Base-by-base conservation (phyloP, 1,139 yeast species). In the Pichia sp. region DNA sequence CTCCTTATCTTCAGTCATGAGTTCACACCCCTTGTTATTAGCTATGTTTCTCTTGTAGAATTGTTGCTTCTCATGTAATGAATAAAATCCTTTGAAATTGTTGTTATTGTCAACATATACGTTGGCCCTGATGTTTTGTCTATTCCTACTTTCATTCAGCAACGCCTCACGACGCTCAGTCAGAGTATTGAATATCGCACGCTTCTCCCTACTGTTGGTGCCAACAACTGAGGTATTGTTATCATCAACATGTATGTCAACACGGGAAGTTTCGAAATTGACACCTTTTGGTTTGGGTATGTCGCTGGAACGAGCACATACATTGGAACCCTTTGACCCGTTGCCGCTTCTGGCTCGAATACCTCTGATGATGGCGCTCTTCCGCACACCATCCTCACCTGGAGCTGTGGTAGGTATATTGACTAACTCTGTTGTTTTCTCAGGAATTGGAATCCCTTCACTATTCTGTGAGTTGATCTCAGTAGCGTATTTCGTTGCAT, bases 401-500 rank as follows among this genome's bases (percentile, higher is more conserved):
- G 56, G 54, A 1, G 61, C 73, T 36, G 71, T 69, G 3, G 85
- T 75, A 4, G 87, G 86, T 15, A 80, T 77, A 31, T 77, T 78
- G 2, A 79, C 83, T 17, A 73, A 65, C 52, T 78, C 86, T 42
- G 72, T 69, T 4, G 65, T 61, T 38, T 66, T 68, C 35, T 71
- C 77, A 0, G 86, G 85, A 17, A 76, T 55, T 6, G 83, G 83
- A 38, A 80, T 70, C 9, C 81, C 83, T 42, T 70, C 74, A 42
- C 78, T 67, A 44, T 74, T 73, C 26, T 73, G 66, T 0, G 85
- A 71, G 52, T 81, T 81, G 33, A 81, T 66, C 53, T 80, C 88
- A 2, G 88, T 81, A 2, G 86, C 91, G 56, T 74, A 80, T 46
- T 72, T 74, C 5, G 88, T 80, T 7, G 88, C 88, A 51, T 81